phyloP scores from a whole-genome alignment of 495 filamentous ascomycete genomes.

The Aspergillus haitiensis region DNA sequence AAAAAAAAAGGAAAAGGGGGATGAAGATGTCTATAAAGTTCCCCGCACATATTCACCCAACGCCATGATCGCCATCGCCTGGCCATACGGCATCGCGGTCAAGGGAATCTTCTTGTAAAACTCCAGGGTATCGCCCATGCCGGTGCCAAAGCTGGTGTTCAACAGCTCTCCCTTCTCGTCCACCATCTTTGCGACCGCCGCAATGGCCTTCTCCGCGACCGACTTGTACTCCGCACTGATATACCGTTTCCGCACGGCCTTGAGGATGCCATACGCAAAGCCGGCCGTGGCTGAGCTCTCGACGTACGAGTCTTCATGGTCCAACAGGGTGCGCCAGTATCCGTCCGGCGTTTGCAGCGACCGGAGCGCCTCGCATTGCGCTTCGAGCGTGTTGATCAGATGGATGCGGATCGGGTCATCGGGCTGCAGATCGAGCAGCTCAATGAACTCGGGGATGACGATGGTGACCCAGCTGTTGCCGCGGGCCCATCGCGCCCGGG shows the following conservation, averaged over 20 bases:
- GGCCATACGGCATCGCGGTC: slow-evolving; percentile 76
- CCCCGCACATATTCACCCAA: slow-evolving; percentile 64
- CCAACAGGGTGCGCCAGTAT: slow-evolving; percentile 68
- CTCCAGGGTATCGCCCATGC: slow-evolving; percentile 64
- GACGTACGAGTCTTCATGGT: slow-evolving; percentile 61
- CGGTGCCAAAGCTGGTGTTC: slow-evolving; percentile 72
- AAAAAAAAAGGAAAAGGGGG: background rate
- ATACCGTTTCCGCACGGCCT: slow-evolving; percentile 66
- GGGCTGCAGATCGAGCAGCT: slow-evolving; percentile 57
- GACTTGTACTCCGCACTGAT: slow-evolving; percentile 49
- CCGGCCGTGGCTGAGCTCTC: slow-evolving; percentile 74
- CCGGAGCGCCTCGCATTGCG: slow-evolving; percentile 61
- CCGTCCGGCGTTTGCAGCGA: slow-evolving; percentile 56
- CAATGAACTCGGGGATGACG: slow-evolving; percentile 70
- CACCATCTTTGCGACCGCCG: slow-evolving; percentile 59
- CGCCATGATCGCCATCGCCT: slow-evolving; percentile 75
- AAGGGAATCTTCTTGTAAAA: slow-evolving; percentile 68
- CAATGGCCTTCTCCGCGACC: slow-evolving; percentile 60
- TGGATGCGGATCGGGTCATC: slow-evolving; percentile 61
- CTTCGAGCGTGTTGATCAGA: slow-evolving; percentile 58
- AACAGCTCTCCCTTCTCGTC: slow-evolving; percentile 62
- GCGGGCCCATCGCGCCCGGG: slow-evolving; percentile 66
- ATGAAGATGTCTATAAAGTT: slow-evolving; percentile 35
- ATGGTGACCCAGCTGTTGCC: slow-evolving; percentile 73
- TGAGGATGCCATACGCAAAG: slow-evolving; percentile 73